Evolutionary conservation across 148 eudicot species (phyloP), one percentile per base, ranked within the genome.

Genomic region (Rhododendron williamsianum): DNA sequence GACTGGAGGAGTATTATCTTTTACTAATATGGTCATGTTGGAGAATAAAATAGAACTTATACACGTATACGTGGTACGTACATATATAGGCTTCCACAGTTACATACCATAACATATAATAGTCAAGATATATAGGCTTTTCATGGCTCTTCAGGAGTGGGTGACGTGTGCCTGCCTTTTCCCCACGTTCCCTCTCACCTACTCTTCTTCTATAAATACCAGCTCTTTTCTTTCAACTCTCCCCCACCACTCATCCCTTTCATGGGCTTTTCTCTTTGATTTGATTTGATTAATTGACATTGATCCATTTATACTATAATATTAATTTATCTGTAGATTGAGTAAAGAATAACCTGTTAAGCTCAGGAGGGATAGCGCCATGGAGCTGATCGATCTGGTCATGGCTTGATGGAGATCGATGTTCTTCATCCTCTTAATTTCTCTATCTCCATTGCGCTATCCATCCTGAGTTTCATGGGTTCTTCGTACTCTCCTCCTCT

Each of bases 341-440:
- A 52, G 87, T 86, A 81, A 21, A 83, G 88, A 81, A 86, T 85
- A 87, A 90, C 89, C 96, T 89, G 89, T 95, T 77, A 93, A 95
- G 94, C 98, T 93, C 98, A 95, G 96, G 98, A 95, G 95, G 98
- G 98, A 95, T 95, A 95, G 98, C 95, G 88, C 95, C 95, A 86
- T 46, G 54, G 45, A 33, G 36, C 7, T 2, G 27, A 13, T 51
- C 56, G 27, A 12, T 52, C 56, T 60, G 9, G 67, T 18, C 63
- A 16, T 56, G 54, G 1, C 30, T 78, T 78, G 82, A 15, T 30
- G 6, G 60, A 9, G 58, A 3, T 77, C 21, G 1, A 21, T 78
- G 1, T 10, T 81, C 83, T 54, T 81, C 46, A 11, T 49, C 60
- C 3, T 13, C 36, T 25, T 51, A 35, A 89, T 52, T 15, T 52